Evolutionary conservation across 202 grass and related monocot genomes (phyloP).

Genomic region (Hordeum pubiflorum): DNA sequence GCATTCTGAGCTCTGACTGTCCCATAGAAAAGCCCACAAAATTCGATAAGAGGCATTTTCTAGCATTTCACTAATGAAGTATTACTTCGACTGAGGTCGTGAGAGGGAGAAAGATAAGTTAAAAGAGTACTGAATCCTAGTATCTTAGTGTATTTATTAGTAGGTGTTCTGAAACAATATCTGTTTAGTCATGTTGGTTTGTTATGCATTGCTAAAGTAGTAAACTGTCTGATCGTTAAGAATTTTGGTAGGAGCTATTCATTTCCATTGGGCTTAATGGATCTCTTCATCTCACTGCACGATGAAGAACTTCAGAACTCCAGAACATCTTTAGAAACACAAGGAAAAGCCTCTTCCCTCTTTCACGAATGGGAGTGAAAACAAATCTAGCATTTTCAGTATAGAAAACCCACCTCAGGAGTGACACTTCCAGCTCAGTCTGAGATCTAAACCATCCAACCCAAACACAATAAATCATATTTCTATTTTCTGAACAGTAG

Average conservation of each 20-base stretch:
- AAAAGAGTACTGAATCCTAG: neutral
- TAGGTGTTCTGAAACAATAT: neutral
- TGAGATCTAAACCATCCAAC: neutral
- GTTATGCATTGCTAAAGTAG: neutral
- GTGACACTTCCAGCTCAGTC: neutral
- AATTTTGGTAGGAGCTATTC: neutral
- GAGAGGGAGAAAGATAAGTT: neutral
- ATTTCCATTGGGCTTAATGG: neutral
- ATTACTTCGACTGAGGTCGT: neutral
- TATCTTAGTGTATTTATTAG: neutral
- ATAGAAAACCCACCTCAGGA: neutral
- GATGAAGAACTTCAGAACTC: neutral
- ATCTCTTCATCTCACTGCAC: neutral
- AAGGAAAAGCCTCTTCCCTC: neutral
- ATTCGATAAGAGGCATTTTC: neutral
- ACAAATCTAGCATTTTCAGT: neutral
- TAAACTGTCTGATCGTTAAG: neutral
- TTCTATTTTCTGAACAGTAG: neutral
- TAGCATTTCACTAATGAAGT: neutral
- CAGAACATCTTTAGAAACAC: neutral
- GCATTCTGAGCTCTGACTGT: neutral
- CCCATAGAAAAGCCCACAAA: neutral
- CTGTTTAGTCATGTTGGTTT: neutral
- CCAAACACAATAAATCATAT: neutral
- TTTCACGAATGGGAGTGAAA: neutral